phyloP scores from a whole-genome alignment of 83 land plant genomes.

The Picea abies region DNA sequence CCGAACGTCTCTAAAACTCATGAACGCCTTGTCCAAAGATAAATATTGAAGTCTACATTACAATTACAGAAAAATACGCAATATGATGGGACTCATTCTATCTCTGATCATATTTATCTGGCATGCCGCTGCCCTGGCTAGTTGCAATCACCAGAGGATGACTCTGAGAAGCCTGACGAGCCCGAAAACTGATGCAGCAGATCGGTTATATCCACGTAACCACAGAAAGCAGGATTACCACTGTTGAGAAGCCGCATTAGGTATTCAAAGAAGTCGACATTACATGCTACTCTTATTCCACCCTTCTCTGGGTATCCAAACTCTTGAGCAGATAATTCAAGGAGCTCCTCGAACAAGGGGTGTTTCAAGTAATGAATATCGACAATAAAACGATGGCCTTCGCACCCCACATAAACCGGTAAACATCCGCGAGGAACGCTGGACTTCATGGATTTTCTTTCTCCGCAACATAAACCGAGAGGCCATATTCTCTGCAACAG shows the following conservation, averaged over 20 bases:
- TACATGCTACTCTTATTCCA: not conserved
- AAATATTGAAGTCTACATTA: too few species aligned
- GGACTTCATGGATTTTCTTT: not conserved
- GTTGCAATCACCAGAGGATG: too few species aligned
- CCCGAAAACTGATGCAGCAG: not conserved
- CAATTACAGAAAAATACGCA: too few species aligned
- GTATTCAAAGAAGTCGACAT: not conserved
- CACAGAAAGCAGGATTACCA: not conserved
- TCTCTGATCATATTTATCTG: too few species aligned
- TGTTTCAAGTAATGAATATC: not conserved
- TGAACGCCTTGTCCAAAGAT: too few species aligned
- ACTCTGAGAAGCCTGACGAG: not conserved
- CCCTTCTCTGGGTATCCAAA: constrained; percentile 3
- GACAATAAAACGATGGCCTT: not conserved
- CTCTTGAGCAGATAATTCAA: not conserved
- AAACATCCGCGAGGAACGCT: not conserved
- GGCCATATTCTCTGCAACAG: not conserved
- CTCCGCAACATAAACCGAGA: not conserved
- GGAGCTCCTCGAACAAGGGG: constrained; percentile 10
- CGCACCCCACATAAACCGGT: not conserved
- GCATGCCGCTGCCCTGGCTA: too few species aligned
- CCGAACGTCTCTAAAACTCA: too few species aligned
- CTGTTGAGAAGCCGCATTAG: not conserved
- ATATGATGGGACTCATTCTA: too few species aligned
- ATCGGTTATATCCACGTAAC: not conserved